Percentiles rank a stretch among this genome's conserved stretches.
phyloP scores from a whole-genome alignment of 306 rosid genomes.

The Cucumis hystrix region DNA sequence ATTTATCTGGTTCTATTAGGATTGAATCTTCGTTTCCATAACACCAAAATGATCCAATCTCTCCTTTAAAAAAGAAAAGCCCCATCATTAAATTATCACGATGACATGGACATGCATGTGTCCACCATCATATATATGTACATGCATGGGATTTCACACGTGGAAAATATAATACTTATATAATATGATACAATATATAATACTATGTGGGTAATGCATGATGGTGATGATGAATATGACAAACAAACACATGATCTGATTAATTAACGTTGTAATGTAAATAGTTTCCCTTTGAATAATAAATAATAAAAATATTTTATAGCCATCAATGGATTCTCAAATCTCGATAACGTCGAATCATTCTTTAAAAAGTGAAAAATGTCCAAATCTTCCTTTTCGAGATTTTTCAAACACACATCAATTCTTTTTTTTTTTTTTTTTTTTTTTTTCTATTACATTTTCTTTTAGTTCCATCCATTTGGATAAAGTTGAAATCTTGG shows the following conservation, averaged over 20 bases:
- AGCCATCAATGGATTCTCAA: background rate
- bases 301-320: background rate
- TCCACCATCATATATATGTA: background rate
- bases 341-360: conserved; percentile 8
- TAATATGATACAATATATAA: background rate
- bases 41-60: background rate
- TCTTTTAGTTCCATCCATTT: too few species aligned
- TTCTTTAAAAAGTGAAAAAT: conserved; percentile 1
- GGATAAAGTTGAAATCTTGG: too few species aligned
- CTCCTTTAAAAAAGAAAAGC: too few species aligned
- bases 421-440: background rate
- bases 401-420: background rate
- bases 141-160: conserved; percentile 1
- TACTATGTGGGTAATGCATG: background rate
- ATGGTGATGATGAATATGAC: background rate
- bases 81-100: background rate
- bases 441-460: too few species aligned
- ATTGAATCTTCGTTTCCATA: background rate
- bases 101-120: background rate
- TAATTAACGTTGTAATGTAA: conserved; percentile 3
- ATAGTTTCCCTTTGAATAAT: background rate
- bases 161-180: background rate
- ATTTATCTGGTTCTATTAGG: too few species aligned
- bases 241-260: background rate
- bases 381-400: background rate